These are phyloP conservation scores for Trichosporon sp. DNA, from an alignment of 1,284 basidiomycete species.

Conservation along the genomic window DNA sequence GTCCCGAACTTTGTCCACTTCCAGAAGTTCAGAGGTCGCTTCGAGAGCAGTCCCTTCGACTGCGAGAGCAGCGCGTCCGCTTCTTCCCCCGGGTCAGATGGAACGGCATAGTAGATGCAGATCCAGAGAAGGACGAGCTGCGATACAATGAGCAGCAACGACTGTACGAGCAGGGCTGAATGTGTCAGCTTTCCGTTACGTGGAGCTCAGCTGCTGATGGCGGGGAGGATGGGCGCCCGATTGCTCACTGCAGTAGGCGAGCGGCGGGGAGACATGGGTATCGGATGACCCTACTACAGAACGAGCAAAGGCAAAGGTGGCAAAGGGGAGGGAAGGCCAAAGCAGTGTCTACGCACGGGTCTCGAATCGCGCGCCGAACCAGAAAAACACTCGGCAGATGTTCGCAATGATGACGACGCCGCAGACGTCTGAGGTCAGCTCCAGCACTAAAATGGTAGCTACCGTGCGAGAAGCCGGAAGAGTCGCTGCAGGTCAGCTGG, in stretches of 20 bases:
- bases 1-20: constrained; percentile 49
- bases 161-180: constrained; percentile 51
- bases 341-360: constrained; percentile 32
- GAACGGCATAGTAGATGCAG: constrained; percentile 49
- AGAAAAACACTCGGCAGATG: constrained; percentile 51
- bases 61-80: background rate
- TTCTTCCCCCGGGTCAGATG: constrained; percentile 6
- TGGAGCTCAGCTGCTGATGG: background rate
- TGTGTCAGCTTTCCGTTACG: constrained; percentile 9
- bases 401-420: constrained; percentile 49
- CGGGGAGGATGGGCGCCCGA: too few species aligned
- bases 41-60: background rate
- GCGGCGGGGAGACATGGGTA: too few species aligned
- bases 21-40: constrained; percentile 51
- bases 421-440: constrained; percentile 36
- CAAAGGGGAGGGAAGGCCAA: background rate
- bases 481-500: constrained; percentile 38
- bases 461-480: constrained; percentile 49
- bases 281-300: background rate
- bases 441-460: background rate
- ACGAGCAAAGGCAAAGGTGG: background rate
- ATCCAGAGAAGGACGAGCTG: constrained; percentile 53
- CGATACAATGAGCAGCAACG: constrained; percentile 51
- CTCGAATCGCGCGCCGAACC: constrained; percentile 54
- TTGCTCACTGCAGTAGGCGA: too few species aligned